Conservation (phyloP, 2,329 filamentous ascomycete genomes). For the Allantophomopsis cytisporea region DNA sequence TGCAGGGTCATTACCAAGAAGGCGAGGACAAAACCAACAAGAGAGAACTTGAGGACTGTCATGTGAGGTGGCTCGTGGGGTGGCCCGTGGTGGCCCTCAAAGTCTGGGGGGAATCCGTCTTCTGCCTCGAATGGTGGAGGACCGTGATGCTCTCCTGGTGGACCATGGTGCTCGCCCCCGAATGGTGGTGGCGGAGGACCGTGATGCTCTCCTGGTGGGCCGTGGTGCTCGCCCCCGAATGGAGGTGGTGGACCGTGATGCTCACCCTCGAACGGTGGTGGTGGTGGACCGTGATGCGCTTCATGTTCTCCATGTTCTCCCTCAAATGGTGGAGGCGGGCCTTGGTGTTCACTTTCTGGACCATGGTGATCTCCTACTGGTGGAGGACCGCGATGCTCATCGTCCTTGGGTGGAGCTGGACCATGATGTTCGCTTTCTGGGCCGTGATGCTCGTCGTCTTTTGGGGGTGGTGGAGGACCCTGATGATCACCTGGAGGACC, state of each 20-base stretch:
- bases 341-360: too few species aligned
- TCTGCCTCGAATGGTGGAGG: conserved; percentile 1
- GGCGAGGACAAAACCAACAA: background rate
- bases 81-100: background rate
- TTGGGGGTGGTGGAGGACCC: conserved; percentile 1
- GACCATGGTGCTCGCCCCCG: background rate
- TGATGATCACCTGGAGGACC: background rate
- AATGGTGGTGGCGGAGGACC: conserved; percentile 1
- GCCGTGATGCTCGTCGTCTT: background rate
- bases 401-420: background rate
- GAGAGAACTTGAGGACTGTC: background rate
- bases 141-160: background rate
- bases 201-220: background rate
- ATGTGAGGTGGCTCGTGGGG: conserved; percentile 1
- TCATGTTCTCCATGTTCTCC: too few species aligned
- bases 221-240: background rate
- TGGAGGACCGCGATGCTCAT: background rate
- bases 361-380: too few species aligned
- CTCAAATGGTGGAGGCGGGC: background rate
- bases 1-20: background rate
- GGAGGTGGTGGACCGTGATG: conserved; percentile 5
- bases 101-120: conserved; percentile 1
- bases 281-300: background rate
- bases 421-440: conserved; percentile 1
- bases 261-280: conserved; percentile 1